phyloP scores from a whole-genome alignment of 2,329 filamentous ascomycete genomes.

The Penicillium sp. region DNA sequence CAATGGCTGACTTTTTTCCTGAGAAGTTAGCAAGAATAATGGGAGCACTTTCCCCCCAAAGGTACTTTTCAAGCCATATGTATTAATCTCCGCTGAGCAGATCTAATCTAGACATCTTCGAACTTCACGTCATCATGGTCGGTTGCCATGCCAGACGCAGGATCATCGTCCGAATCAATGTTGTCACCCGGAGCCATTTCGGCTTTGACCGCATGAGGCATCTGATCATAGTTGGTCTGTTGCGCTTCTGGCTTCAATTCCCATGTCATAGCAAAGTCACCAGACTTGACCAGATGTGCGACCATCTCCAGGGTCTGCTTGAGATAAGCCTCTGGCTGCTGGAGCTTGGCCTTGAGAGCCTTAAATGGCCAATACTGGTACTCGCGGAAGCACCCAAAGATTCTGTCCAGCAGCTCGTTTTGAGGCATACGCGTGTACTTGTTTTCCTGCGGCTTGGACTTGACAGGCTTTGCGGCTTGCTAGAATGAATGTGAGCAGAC shows the following conservation, averaged over 20 bases:
- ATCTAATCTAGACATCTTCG: slow-evolving; percentile 67
- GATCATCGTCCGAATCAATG: slow-evolving; percentile 57
- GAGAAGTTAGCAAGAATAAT: too few relatives aligned
- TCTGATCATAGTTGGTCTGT: slow-evolving; percentile 53
- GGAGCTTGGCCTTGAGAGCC: slow-evolving; percentile 73
- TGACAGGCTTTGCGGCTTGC: slow-evolving; percentile 59
- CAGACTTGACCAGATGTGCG: slow-evolving; percentile 79
- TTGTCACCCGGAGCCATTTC: slow-evolving; percentile 54
- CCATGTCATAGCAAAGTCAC: slow-evolving; percentile 85
- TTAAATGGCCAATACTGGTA: slow-evolving; percentile 96
- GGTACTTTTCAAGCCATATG: neutral
- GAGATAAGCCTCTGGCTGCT: slow-evolving; percentile 92
- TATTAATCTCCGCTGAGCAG: neutral
- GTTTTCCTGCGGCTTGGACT: slow-evolving; percentile 64
- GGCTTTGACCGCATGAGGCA: slow-evolving; percentile 54
- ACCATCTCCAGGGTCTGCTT: slow-evolving; percentile 83
- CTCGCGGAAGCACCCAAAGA: slow-evolving; percentile 81
- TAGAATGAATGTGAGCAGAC: slow-evolving; percentile 32
- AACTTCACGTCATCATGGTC: slow-evolving; percentile 73
- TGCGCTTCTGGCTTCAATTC: slow-evolving; percentile 74
- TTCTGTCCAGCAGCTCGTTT: slow-evolving; percentile 82
- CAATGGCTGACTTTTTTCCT: too few relatives aligned
- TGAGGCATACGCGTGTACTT: slow-evolving; percentile 90
- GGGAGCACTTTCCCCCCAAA: too few relatives aligned
- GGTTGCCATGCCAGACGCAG: slow-evolving; percentile 57